Percentiles rank a stretch among this genome's conserved stretches.
These are phyloP conservation scores for Scedosporium dehoogii DNA, from an alignment of 2,329 filamentous ascomycete genomes.

Conservation along the genomic window DNA sequence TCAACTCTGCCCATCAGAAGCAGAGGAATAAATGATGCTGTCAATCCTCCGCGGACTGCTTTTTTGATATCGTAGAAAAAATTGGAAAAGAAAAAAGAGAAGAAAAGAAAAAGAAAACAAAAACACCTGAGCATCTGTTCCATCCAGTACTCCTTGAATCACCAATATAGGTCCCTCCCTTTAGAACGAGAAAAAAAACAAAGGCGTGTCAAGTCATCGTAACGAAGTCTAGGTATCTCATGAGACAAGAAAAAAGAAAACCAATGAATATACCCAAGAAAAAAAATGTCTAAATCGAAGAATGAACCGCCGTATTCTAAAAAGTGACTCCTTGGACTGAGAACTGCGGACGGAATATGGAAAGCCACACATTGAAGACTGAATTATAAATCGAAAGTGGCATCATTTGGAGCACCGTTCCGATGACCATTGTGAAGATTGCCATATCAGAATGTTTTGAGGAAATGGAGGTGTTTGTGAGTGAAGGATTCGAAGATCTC, in stretches of 20 bases:
- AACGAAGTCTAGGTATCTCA: slow-evolving; percentile 2
- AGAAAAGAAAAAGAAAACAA: no score
- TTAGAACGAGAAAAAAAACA: background rate
- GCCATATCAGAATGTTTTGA: no score
- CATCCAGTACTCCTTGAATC: background rate
- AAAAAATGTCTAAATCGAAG: background rate
- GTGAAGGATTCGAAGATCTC: no score
- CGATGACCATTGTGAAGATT: no score
- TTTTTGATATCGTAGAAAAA: no score
- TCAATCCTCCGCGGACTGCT: no score
- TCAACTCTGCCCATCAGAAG: no score
- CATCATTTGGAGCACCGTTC: no score
- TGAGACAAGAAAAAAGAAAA: slow-evolving; percentile 1
- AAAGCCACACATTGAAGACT: background rate
- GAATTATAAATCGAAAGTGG: background rate
- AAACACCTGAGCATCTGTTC: background rate
- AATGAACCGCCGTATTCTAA: background rate
- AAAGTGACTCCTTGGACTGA: background rate
- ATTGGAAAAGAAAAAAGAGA: no score
- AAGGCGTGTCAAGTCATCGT: background rate
- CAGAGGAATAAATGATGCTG: no score
- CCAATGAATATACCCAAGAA: background rate
- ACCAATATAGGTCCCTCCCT: background rate
- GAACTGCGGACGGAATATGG: background rate
- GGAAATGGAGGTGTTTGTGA: no score